Evolutionary conservation across 1,284 basidiomycete species (phyloP), one percentile per base, ranked within the genome.

Genomic region (Testicularia cyperi): DNA sequence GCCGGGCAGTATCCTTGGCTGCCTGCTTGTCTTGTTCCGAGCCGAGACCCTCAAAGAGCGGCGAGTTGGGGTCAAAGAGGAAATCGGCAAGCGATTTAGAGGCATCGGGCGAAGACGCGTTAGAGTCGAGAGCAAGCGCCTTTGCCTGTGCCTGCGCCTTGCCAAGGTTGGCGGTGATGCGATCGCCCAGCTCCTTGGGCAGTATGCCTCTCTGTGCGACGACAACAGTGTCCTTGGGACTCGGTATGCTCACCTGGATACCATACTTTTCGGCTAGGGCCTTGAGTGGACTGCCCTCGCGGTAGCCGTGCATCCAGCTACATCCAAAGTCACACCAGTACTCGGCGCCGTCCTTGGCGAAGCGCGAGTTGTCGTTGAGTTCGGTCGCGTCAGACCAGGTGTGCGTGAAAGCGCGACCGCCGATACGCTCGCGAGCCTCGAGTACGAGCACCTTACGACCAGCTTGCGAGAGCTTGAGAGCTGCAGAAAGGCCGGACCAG

Each of bases 21-120:
- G 74, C 62, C 13, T 54, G 31, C 29, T 81, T 81, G 82, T 96
- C 92, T 83, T 92, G 90, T 20, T 56, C 54, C 3, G 29, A 53
- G 31, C 40, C 42, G 30, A 67, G 54, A 16, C 53, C 51, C 5
- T 20, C 44, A 30, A 54, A 70, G 14, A 70, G 54, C 2, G 72
- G 49, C 21, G 78, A 79, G 4, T 42, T 30, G 18, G 68, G n/a
- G n/a, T 46, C 41, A 47, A 78, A 75, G 6, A 80, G 54, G n/a
- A 70, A 76, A 7, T 70, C 71, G 2, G 78, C 77, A 23, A 78
- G 72, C 26, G 13, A 14, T 16, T 10, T 18, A 9, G 26, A 27
- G n/a, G 26, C 26, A 8, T 8, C 9, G 9, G 8, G 14, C 8
- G 61, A 33, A 52, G 71, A 16, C 5, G 67, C 38, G 2, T 31